phyloP scores from a whole-genome alignment of 352 stramenopile genomes.

The Globisporangium cystogenes region DNA sequence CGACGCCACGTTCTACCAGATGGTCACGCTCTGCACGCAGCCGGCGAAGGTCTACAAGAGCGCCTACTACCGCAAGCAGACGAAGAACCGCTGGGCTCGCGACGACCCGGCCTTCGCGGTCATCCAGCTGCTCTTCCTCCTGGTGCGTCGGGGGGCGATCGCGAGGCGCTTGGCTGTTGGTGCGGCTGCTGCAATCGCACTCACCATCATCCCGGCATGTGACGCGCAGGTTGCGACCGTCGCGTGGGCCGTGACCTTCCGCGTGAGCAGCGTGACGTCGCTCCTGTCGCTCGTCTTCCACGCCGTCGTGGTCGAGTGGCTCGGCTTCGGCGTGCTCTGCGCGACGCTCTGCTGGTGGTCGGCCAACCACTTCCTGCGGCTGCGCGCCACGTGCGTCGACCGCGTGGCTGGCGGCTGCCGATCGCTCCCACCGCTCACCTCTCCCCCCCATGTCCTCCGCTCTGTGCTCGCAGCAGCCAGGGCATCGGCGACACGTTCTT shows the following conservation, averaged over 20 bases:
- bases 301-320: slow-evolving; percentile 78
- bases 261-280: slow-evolving; percentile 36
- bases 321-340: slow-evolving; percentile 65
- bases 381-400: slow-evolving; percentile 46
- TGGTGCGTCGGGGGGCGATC: slow-evolving; percentile 20
- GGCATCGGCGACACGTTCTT: slow-evolving; percentile 76
- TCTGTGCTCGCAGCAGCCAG: slow-evolving; percentile 25
- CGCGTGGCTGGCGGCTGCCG: slow-evolving; percentile 2
- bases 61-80: slow-evolving; percentile 89
- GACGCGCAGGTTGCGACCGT: slow-evolving; percentile 41
- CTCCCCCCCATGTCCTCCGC: neutral
- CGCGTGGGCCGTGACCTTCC: slow-evolving; percentile 78
- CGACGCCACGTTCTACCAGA: slow-evolving; percentile 86
- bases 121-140: slow-evolving; percentile 92
- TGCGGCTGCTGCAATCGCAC: neutral
- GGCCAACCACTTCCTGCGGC: slow-evolving; percentile 63
- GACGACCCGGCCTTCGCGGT: slow-evolving; percentile 97
- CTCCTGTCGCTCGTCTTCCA: slow-evolving; percentile 71
- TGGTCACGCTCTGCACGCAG: slow-evolving; percentile 83
- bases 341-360: slow-evolving; percentile 72
- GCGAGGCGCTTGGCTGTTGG: neutral
- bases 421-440: neutral
- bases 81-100: slow-evolving; percentile 98
- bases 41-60: slow-evolving; percentile 87
- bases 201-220: neutral